phyloP scores from a whole-genome alignment of 1,139 yeast species.

The Saccharomyces pastorianus region DNA sequence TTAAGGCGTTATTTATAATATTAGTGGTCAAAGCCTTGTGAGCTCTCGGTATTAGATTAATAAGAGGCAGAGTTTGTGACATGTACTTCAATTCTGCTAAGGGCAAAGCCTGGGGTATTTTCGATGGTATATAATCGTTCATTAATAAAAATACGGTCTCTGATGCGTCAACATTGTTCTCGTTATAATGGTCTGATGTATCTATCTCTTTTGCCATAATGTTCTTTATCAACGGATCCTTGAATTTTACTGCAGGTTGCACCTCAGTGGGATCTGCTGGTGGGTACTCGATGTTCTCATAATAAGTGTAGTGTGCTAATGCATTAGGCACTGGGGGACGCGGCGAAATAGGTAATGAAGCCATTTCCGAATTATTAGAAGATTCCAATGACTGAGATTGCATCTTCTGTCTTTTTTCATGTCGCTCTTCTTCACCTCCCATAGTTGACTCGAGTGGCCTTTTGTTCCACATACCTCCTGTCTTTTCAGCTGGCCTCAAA shows the following conservation, averaged over 20 bases:
- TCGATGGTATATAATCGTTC: constrained; percentile 43
- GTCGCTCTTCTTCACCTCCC: neutral
- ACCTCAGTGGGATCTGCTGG: constrained; percentile 14
- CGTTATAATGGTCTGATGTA: constrained; percentile 14
- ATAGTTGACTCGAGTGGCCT: neutral
- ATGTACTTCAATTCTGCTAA: constrained; percentile 79
- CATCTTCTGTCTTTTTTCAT: neutral
- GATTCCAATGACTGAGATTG: neutral
- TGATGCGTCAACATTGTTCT: constrained; percentile 27
- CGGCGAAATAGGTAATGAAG: neutral
- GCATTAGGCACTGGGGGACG: neutral
- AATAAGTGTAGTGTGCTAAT: neutral
- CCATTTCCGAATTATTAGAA: neutral
- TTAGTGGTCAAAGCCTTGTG: constrained; percentile 83
- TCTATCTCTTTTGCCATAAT: constrained; percentile 5
- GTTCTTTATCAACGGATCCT: constrained; percentile 6
- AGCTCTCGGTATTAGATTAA: constrained; percentile 72
- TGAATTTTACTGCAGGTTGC: constrained; percentile 4
- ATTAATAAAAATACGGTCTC: constrained; percentile 37
- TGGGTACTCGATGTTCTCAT: constrained; percentile 1
- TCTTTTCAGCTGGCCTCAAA: neutral
- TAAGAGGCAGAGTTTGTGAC: constrained; percentile 79
- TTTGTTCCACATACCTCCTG: neutral
- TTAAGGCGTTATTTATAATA: constrained; percentile 71
- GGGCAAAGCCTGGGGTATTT: constrained; percentile 51